These are phyloP conservation scores for Exophiala spinifera DNA, from an alignment of 2,329 filamentous ascomycete genomes.

Conservation along the genomic window DNA sequence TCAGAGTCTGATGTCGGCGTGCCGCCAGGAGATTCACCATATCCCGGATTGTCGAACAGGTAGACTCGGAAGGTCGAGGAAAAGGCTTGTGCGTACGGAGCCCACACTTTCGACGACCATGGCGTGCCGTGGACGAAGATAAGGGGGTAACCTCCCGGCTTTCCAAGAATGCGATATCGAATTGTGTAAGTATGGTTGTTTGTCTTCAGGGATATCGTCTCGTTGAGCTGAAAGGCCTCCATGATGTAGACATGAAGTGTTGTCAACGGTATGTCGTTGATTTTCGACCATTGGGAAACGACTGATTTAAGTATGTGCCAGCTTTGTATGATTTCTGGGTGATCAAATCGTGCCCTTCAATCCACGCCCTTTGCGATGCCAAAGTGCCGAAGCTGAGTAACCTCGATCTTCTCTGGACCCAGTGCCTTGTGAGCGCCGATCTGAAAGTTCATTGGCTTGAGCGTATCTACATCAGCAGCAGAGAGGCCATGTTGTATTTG, in stretches of 20 bases:
- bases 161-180: conserved; percentile 37
- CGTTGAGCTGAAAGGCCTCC: background rate
- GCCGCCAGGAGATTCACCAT: conserved; percentile 38
- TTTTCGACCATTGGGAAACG: background rate
- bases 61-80: conserved; percentile 39
- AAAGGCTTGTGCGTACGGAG: conserved; percentile 37
- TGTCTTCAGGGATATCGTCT: conserved; percentile 33
- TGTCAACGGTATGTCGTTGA: background rate
- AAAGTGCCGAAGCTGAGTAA: too few relatives aligned
- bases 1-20: conserved; percentile 14
- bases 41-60: conserved; percentile 47
- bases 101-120: conserved; percentile 45
- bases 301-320: background rate
- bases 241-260: background rate
- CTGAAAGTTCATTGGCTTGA: too few relatives aligned
- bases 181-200: conserved; percentile 32
- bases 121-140: conserved; percentile 49
- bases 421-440: too few relatives aligned
- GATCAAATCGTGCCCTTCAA: too few relatives aligned
- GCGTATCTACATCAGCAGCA: too few relatives aligned
- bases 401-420: too few relatives aligned
- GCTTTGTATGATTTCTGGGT: too few relatives aligned
- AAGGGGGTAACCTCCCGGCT: conserved; percentile 31
- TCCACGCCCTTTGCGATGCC: too few relatives aligned
- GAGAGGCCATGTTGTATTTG: too few relatives aligned